Percentiles rank a stretch among this genome's conserved stretches.
Evolutionary conservation across 345 rosid genomes (phyloP).

Genomic region (Camelina sativa): DNA sequence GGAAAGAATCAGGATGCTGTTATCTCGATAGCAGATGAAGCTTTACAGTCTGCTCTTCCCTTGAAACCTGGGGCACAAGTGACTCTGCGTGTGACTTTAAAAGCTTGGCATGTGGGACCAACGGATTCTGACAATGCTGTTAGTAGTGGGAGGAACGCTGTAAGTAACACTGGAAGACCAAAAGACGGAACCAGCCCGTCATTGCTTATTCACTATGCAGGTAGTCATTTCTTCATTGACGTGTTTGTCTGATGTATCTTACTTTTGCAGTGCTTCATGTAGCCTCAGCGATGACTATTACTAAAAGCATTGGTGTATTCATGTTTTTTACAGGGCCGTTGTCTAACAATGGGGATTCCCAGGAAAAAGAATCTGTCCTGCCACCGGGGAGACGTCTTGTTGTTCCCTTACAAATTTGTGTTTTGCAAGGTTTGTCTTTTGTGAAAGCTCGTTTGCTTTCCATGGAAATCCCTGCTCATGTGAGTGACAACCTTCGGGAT

Average conservation of each 20-base stretch:
- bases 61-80: conserved; percentile 96
- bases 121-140: conserved; percentile 64
- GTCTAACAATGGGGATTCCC: conserved; percentile 56
- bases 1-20: conserved; percentile 98
- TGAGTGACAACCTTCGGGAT: conserved; percentile 66
- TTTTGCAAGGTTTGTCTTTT: conserved; percentile 89
- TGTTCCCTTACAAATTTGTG: conserved; percentile 88
- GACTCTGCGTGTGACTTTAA: conserved; percentile 78
- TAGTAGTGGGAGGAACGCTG: conserved; percentile 55
- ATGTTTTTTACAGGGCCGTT: conserved; percentile 60
- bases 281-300: background rate
- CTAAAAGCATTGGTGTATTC: conserved; percentile 5
- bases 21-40: conserved; percentile 72
- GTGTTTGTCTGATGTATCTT: conserved; percentile 9
- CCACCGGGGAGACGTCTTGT: conserved; percentile 92
- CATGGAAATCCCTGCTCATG: conserved; percentile 97
- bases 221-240: conserved; percentile 46
- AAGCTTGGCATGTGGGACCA: conserved; percentile 86
- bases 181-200: conserved; percentile 84
- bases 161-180: conserved; percentile 64
- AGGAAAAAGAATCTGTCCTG: conserved; percentile 50
- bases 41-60: conserved; percentile 79
- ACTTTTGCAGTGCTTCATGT: conserved; percentile 25
- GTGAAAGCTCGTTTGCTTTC: conserved; percentile 95
- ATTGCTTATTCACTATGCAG: conserved; percentile 89